phyloP scores from a whole-genome alignment of 495 filamentous ascomycete genomes.

The Aspergillus steynii region DNA sequence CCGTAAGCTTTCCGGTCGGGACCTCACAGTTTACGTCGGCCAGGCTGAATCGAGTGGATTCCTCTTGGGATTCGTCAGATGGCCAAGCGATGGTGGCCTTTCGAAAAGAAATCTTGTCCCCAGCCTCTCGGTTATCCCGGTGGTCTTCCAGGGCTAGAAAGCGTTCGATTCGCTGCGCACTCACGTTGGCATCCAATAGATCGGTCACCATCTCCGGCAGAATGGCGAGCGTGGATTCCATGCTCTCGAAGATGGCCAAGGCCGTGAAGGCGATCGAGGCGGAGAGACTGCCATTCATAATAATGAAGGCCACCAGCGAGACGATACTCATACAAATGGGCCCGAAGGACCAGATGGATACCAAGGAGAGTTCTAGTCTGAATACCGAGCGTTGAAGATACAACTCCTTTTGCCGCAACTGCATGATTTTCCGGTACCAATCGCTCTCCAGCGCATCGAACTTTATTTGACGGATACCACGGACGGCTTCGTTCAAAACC shows the following conservation, averaged over 20 bases:
- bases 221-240: constrained; percentile 61
- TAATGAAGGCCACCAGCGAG: constrained; percentile 61
- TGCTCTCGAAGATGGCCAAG: constrained; percentile 62
- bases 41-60: constrained; percentile 53
- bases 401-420: constrained; percentile 61
- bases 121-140: constrained; percentile 46
- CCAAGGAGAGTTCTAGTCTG: constrained; percentile 41
- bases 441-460: constrained; percentile 71
- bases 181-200: constrained; percentile 61
- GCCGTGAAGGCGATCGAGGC: constrained; percentile 74
- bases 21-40: constrained; percentile 64
- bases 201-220: constrained; percentile 69
- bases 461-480: constrained; percentile 78
- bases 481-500: constrained; percentile 68
- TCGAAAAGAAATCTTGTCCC: constrained; percentile 53
- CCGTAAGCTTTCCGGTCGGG: constrained; percentile 65
- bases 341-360: constrained; percentile 61
- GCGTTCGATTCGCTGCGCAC: constrained; percentile 60
- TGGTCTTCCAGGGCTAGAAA: constrained; percentile 64
- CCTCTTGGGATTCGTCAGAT: constrained; percentile 40
- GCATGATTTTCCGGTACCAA: constrained; percentile 67
- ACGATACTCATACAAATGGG: constrained; percentile 68
- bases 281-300: constrained; percentile 53
- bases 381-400: constrained; percentile 58
- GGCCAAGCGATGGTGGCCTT: constrained; percentile 73